Conservation (phyloP, 1,139 yeast genomes). For the Geotrichum australiense region DNA sequence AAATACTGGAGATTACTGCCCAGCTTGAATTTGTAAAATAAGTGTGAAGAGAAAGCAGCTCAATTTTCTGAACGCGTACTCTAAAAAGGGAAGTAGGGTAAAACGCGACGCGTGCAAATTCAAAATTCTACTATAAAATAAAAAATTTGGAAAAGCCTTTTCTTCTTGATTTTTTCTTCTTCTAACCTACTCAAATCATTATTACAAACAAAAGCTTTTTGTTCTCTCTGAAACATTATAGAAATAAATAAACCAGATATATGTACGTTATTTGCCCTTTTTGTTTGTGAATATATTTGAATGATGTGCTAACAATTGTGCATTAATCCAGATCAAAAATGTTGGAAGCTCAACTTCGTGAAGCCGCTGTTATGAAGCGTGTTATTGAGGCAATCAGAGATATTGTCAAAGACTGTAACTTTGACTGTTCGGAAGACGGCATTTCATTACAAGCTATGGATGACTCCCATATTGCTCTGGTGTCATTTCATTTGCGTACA, state of each 20-base stretch:
- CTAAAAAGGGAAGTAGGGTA: neutral
- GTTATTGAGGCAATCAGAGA: slow-evolving; percentile 84
- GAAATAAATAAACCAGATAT: neutral
- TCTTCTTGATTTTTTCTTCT: neutral
- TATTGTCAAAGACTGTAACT: slow-evolving; percentile 88
- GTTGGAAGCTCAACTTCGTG: slow-evolving; percentile 97
- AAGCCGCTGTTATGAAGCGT: slow-evolving; percentile 85
- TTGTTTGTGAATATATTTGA: no score
- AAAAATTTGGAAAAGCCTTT: slow-evolving; percentile 3
- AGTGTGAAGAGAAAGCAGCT: no score
- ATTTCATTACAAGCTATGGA: slow-evolving; percentile 96
- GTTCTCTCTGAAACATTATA: neutral
- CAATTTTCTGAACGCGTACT: no score
- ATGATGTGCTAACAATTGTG: neutral
- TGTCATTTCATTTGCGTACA: slow-evolving; percentile 78
- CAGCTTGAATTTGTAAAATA: no score
- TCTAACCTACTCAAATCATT: neutral
- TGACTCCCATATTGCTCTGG: slow-evolving; percentile 90
- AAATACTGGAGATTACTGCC: no score
- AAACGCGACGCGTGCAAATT: slow-evolving; percentile 2
- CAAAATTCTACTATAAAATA: neutral
- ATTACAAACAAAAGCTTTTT: no score
- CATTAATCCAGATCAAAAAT: slow-evolving; percentile 36
- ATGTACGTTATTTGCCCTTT: no score
- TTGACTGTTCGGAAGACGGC: slow-evolving; percentile 93